These are phyloP conservation scores for Lolium rigidum DNA, from an alignment of 176 grass and related monocot genomes.

Conservation along the genomic window DNA sequence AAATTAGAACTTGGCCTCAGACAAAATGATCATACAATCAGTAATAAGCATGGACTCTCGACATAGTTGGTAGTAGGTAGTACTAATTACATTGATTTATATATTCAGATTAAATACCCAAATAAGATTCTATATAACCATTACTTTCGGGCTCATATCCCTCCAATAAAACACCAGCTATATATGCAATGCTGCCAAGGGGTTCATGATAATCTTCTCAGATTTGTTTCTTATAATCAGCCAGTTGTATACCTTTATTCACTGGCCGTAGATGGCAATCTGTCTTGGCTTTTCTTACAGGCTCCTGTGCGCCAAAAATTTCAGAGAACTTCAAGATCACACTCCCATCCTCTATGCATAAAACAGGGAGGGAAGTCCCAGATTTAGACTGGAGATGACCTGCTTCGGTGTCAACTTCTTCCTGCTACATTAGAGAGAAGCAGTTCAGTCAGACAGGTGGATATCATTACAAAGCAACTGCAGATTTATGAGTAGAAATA, in stretches of 20 bases:
- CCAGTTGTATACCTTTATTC: constrained; percentile 66
- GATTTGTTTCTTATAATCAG: constrained; percentile 26
- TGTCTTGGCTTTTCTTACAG: constrained; percentile 66
- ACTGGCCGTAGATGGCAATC: constrained; percentile 54
- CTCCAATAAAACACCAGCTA: constrained; percentile 30
- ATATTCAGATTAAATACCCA: constrained; percentile 16
- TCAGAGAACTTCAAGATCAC: constrained; percentile 93
- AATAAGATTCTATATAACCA: constrained; percentile 19
- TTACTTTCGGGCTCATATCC: constrained; percentile 25
- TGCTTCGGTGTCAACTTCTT: constrained; percentile 58
- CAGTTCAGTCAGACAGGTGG: constrained; percentile 35
- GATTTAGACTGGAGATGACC: constrained; percentile 50
- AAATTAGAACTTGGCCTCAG: constrained; percentile 10
- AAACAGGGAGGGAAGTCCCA: constrained; percentile 75
- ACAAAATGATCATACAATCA: constrained; percentile 18
- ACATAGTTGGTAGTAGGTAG: constrained; percentile 1
- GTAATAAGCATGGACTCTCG: not conserved
- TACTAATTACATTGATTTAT: not conserved
- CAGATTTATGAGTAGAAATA: constrained; percentile 28
- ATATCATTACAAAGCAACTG: constrained; percentile 32
- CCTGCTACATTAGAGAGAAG: constrained; percentile 49
- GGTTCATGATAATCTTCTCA: not conserved
- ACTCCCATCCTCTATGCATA: constrained; percentile 82
- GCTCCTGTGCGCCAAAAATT: constrained; percentile 88
- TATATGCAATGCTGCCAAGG: not conserved